Conservation (phyloP, 1,284 basidiomycete species). For the Heliocybe sulcata region DNA sequence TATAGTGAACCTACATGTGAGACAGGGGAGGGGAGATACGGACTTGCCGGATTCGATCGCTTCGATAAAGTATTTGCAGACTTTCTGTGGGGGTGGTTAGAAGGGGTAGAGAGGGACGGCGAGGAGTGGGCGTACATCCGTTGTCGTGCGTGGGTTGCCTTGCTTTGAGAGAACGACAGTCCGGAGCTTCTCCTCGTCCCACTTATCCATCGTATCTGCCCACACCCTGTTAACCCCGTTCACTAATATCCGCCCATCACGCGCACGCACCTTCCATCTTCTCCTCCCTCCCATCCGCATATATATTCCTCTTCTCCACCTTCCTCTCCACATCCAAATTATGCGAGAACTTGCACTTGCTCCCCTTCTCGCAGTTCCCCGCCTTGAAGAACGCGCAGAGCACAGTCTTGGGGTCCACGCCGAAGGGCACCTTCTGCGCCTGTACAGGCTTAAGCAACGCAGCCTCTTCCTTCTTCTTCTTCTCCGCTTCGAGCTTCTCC, state of each 20-base stretch:
- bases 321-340: constrained; percentile 85
- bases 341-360: constrained; percentile 95
- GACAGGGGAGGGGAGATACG: too few relatives aligned
- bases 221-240: too few relatives aligned
- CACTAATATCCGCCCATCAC: too few relatives aligned
- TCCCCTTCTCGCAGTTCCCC: constrained; percentile 85
- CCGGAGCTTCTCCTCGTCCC: constrained; percentile 93
- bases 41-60: constrained; percentile 93
- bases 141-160: constrained; percentile 88
- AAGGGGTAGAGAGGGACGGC: constrained; percentile 1
- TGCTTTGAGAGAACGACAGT: constrained; percentile 84
- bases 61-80: constrained; percentile 96
- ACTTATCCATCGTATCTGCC: constrained; percentile 95
- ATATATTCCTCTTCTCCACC: constrained; percentile 95
- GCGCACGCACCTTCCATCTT: constrained; percentile 67
- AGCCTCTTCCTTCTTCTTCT: constrained; percentile 81
- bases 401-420: constrained; percentile 91
- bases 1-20: not conserved
- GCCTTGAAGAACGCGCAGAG: constrained; percentile 88
- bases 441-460: constrained; percentile 75
- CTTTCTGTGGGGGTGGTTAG: constrained; percentile 53
- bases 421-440: constrained; percentile 87
- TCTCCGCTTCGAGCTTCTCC: constrained; percentile 76
- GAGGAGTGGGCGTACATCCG: constrained; percentile 59
- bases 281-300: constrained; percentile 83